Percentiles rank a stretch among this genome's conserved stretches.
These are phyloP conservation scores for Phytophthora vignae DNA, from an alignment of 352 stramenopile genomes.

Conservation along the genomic window DNA sequence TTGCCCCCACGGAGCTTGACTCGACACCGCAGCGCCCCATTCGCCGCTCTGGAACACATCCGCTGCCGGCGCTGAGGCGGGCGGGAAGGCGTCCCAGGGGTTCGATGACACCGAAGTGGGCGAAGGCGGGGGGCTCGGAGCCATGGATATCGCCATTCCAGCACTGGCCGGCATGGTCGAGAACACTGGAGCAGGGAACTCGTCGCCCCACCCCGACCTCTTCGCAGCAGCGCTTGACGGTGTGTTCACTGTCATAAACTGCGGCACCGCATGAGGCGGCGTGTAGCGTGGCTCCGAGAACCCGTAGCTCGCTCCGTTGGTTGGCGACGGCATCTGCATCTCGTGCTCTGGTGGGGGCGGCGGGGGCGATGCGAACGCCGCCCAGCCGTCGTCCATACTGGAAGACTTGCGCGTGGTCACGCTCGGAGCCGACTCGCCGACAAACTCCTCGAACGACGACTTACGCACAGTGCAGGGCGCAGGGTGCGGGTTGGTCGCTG, in stretches of 20 bases:
- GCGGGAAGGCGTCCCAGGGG: conserved; percentile 52
- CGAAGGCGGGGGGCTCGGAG: conserved; percentile 6
- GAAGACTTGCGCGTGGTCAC: conserved; percentile 25
- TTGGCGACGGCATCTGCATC: conserved; percentile 27
- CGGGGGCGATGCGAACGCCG: conserved; percentile 21
- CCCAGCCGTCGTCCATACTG: conserved; percentile 16
- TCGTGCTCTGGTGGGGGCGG: conserved; percentile 29
- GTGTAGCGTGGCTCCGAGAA: conserved; percentile 32
- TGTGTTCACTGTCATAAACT: conserved; percentile 35
- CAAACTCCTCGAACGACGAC: conserved; percentile 74
- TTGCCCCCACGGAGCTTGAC: conserved; percentile 9
- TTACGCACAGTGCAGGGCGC: conserved; percentile 45
- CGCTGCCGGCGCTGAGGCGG: conserved; percentile 27
- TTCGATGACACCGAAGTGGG: conserved; percentile 24
- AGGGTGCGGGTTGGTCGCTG: conserved; percentile 10
- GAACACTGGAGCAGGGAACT: conserved; percentile 23
- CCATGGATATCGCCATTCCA: conserved; percentile 5
- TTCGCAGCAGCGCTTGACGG: conserved; percentile 15
- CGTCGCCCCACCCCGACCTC: conserved; percentile 18
- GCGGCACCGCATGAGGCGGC: conserved; percentile 30
- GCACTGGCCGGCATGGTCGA: conserved; percentile 27
- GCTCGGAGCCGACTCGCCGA: conserved; percentile 44
- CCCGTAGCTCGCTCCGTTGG: conserved; percentile 12
- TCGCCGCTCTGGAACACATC: conserved; percentile 29
- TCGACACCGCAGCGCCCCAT: conserved; percentile 18